Base-by-base conservation (phyloP, 2,329 filamentous ascomycete genomes). In the Alternaria incomplexa region DNA sequence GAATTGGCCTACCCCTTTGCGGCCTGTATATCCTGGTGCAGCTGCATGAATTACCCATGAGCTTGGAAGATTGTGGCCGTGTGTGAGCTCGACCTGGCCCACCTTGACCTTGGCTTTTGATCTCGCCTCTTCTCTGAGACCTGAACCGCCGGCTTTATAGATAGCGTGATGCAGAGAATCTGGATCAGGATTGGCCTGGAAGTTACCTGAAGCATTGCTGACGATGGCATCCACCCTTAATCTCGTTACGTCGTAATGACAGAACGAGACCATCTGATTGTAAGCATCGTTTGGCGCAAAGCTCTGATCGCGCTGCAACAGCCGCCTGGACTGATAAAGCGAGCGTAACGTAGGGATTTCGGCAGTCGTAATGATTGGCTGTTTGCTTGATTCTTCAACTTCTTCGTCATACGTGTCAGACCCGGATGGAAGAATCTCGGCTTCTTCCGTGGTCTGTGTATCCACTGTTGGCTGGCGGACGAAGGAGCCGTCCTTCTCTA, bases 191-290 rank as follows among this genome's bases (percentile, higher is more conserved):
- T 61, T 56, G 36, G 62, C 12, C 7, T 59, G 67, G 54, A 77
- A 48, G 2, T 61, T 46, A 8, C 26, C 46, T 13, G 73, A 73
- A 1, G 75, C 71, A 45, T 72, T 75, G 45, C 76, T 79, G 11
- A 80, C 73, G 20, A 80, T 79, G 11, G 76, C 76, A 45, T 78
- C 77, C 0, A 78, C 76, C 23, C 71, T 68, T 4, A 80, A 30
- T n/a, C 65, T 68, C 1, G 76, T 79, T 7, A 80, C 54, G 28
- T 79, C 74, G 50, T 76, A 65, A 45, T 66, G 67, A 40, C 72
- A 72, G 40, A 79, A 73, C 2, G 73, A 76, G 15, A 79, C 68
- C 6, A 73, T 64, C 17, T 65, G 65, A 11, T 79, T 79, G 64
- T 77, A 74, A 1, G 58, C 23, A 59, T 75, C 72, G 22, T 75